phyloP scores from a whole-genome alignment of 1,284 basidiomycete genomes.

The Papiliotrema fonsecae region DNA sequence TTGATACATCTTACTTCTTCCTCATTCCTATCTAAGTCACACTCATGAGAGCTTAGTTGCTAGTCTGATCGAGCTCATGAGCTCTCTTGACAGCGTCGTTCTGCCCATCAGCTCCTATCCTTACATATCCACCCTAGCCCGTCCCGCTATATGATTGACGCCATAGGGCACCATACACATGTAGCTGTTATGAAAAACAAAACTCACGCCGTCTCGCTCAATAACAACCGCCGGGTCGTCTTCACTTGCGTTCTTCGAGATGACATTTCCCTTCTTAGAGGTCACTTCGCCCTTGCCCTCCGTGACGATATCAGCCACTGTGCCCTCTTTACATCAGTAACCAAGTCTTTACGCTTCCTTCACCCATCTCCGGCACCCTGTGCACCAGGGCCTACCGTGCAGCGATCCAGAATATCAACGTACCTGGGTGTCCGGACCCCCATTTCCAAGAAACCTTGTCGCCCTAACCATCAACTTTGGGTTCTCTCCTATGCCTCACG shows the following conservation, averaged over 20 bases:
- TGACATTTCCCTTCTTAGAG: conserved; percentile 37
- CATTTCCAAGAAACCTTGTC: conserved; percentile 44
- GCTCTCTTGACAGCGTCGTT: conserved; percentile 7
- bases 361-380: too few species aligned
- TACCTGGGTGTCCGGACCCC: conserved; percentile 33
- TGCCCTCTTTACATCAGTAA: too few species aligned
- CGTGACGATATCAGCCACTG: conserved; percentile 32
- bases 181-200: neutral
- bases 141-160: neutral
- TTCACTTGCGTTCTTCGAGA: conserved; percentile 37
- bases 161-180: neutral
- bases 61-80: conserved; percentile 7
- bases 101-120: neutral
- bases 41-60: too few species aligned
- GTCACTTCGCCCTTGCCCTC: conserved; percentile 31
- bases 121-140: neutral
- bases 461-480: conserved; percentile 12
- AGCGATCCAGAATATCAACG: too few species aligned
- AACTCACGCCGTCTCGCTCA: conserved; percentile 33
- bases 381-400: too few species aligned
- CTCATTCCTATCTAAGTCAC: too few species aligned
- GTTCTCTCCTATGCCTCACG: neutral
- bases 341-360: too few species aligned
- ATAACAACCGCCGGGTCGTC: conserved; percentile 42
- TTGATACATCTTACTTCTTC: too few species aligned